phyloP scores from a whole-genome alignment of 768 basidiomycete genomes.

The Mycena maculata region DNA sequence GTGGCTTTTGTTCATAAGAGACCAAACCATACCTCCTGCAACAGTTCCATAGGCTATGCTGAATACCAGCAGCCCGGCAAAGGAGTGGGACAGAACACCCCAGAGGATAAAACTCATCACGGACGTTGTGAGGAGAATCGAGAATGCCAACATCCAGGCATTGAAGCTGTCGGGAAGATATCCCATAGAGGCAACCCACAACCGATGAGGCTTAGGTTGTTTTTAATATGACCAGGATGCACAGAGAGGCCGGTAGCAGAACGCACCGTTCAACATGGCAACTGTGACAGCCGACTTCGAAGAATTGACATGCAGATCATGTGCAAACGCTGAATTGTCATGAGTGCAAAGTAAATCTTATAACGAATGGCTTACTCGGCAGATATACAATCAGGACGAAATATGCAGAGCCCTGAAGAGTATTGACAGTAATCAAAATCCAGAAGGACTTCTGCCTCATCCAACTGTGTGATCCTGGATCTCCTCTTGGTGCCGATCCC shows the following conservation, averaged over 20 bases:
- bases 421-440: conserved; percentile 36
- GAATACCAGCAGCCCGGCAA: conserved; percentile 41
- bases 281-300: conserved; percentile 39
- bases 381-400: background rate
- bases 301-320: conserved; percentile 34
- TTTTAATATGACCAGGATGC: background rate
- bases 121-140: conserved; percentile 34
- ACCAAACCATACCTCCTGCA: too few species aligned
- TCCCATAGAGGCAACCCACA: conserved; percentile 41
- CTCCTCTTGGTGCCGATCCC: background rate
- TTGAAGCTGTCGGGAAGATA: conserved; percentile 43
- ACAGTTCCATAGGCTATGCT: conserved; percentile 41
- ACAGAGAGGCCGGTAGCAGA: too few species aligned
- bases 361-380: background rate
- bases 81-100: conserved; percentile 42
- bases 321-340: conserved; percentile 39
- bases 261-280: conserved; percentile 41
- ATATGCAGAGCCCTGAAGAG: conserved; percentile 34
- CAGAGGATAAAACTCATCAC: conserved; percentile 45
- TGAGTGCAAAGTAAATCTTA: background rate
- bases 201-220: conserved; percentile 34
- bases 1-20: too few species aligned
- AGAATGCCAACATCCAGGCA: conserved; percentile 36
- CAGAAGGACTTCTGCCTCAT: conserved; percentile 30
- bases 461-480: conserved; percentile 21